A percentile compares a stretch with the other conserved stretches of the same genome.
Evolutionary conservation across 345 rosid genomes (phyloP).

Genomic region (Eucalyptus pauciflora): DNA sequence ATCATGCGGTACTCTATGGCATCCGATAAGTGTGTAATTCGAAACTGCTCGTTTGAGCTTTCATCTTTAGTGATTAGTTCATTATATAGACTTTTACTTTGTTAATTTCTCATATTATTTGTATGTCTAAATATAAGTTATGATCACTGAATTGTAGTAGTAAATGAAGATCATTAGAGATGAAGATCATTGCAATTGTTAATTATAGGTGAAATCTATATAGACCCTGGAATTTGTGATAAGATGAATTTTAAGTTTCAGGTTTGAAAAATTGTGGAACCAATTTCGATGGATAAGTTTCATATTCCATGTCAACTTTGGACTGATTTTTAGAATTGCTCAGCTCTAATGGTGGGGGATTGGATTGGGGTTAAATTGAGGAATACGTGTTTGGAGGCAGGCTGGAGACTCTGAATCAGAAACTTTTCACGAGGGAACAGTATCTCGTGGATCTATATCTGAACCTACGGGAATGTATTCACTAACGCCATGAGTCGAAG

Average conservation of each 20-base stretch:
- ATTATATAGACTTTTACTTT: too few relatives aligned
- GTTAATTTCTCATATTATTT: too few relatives aligned
- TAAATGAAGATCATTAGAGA: not conserved
- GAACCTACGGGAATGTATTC: too few relatives aligned
- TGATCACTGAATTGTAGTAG: rapidly evolving
- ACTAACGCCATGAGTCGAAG: too few relatives aligned
- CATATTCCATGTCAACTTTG: too few relatives aligned
- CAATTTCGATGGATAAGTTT: rapidly evolving
- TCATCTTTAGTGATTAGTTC: rapidly evolving
- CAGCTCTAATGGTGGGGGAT: not conserved
- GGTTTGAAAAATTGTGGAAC: too few relatives aligned
- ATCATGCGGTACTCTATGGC: rapidly evolving
- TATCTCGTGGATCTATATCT: too few relatives aligned
- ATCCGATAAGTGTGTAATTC: too few relatives aligned
- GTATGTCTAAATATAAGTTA: rapidly evolving
- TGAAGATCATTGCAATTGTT: too few relatives aligned
- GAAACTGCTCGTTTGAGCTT: rapidly evolving
- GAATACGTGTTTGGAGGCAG: not conserved
- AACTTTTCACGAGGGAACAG: too few relatives aligned
- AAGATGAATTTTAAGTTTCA: rapidly evolving
- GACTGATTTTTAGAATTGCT: not conserved
- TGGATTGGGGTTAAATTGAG: not conserved
- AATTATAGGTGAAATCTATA: too few relatives aligned
- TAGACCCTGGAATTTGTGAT: not conserved
- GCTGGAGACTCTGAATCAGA: not conserved